These are phyloP conservation scores for Fusarium algeriense DNA, from an alignment of 2,329 filamentous ascomycete species.

Conservation along the genomic window DNA sequence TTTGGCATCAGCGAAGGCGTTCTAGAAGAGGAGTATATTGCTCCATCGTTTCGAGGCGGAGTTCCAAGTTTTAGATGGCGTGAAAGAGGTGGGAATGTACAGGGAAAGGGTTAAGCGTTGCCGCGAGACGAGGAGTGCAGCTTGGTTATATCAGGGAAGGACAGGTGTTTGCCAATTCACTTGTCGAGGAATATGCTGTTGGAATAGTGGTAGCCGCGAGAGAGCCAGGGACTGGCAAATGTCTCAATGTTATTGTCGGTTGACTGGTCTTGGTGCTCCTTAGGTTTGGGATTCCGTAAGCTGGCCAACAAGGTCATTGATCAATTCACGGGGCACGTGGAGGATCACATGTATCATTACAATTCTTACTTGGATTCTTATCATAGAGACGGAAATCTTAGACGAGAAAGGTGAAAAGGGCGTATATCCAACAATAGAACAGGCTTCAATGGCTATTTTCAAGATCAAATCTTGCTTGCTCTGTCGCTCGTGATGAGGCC, in stretches of 20 bases:
- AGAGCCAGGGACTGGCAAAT: background rate
- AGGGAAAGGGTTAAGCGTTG: constrained; percentile 10
- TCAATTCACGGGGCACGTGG: background rate
- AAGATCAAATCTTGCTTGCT: background rate
- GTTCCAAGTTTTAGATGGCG: constrained; percentile 20
- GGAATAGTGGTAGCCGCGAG: constrained; percentile 10
- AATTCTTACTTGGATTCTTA: constrained; percentile 23
- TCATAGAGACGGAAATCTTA: constrained; percentile 17
- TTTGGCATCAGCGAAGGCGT: constrained; percentile 50
- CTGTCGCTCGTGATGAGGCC: constrained; percentile 1
- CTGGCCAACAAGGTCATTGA: constrained; percentile 21
- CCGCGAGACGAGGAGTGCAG: background rate
- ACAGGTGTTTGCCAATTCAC: constrained; percentile 2
- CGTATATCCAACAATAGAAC: constrained; percentile 37
- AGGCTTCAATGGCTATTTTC: constrained; percentile 19
- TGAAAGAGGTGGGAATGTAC: constrained; percentile 21
- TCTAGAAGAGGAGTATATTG: constrained; percentile 44
- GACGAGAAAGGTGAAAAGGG: constrained; percentile 22
- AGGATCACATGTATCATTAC: constrained; percentile 42
- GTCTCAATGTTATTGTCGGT: constrained; percentile 3
- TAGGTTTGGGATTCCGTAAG: background rate
- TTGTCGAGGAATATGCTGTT: constrained; percentile 5
- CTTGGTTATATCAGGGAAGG: constrained; percentile 19
- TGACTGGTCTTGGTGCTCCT: background rate
- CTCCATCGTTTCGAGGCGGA: constrained; percentile 6